Evolutionary conservation across 805 yeast species (phyloP).

Genomic region (Saccharomycopsis schoenii): DNA sequence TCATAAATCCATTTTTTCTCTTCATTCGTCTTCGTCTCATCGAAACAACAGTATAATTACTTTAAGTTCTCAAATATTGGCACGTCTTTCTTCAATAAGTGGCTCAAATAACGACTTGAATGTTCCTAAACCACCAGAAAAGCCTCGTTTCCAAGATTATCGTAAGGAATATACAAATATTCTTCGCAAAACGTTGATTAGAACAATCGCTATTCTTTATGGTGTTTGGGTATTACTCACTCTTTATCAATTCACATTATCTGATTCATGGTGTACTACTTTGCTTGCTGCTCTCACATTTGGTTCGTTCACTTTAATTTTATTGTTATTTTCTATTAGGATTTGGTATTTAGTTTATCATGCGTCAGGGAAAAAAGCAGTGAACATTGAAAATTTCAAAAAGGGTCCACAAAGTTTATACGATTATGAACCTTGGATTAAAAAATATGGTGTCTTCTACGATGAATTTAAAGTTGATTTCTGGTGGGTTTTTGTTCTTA

Average conservation of each 20-base stretch:
- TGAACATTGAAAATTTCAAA: background rate
- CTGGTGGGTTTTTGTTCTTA: constrained; percentile 27
- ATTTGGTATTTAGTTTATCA: constrained; percentile 22
- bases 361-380: constrained; percentile 20
- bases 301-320: constrained; percentile 21
- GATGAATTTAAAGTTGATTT: constrained; percentile 24
- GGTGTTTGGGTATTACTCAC: constrained; percentile 26
- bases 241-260: constrained; percentile 24
- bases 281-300: constrained; percentile 25
- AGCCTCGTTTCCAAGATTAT: constrained; percentile 18
- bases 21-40: background rate
- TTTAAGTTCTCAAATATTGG: constrained; percentile 6
- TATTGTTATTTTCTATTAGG: constrained; percentile 21
- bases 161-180: constrained; percentile 21
- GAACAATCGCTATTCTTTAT: constrained; percentile 24
- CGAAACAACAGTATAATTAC: background rate
- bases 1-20: background rate
- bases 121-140: constrained; percentile 6
- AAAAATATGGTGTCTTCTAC: constrained; percentile 26
- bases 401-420: constrained; percentile 19
- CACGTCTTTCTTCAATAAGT: constrained; percentile 6
- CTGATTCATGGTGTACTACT: constrained; percentile 25
- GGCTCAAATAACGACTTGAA: background rate
- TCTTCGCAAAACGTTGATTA: constrained; percentile 21
- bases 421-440: constrained; percentile 24